phyloP scores from a whole-genome alignment of 345 rosid species.

The Punica granatum region DNA sequence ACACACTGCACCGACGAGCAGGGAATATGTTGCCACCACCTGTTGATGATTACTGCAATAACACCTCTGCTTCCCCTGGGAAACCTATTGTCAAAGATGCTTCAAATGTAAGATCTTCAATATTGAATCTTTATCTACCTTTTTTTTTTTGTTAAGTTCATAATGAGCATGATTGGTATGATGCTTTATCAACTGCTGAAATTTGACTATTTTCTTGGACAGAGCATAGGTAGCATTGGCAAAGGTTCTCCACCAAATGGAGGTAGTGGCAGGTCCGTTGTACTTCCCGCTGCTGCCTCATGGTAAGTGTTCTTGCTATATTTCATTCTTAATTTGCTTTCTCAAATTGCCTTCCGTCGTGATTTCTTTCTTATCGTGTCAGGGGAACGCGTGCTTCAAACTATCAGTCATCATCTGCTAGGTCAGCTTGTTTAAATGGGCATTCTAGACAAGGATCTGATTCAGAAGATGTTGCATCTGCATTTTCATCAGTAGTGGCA shows the following conservation, averaged over 20 bases:
- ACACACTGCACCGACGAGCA: constrained; percentile 40
- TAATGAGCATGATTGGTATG: neutral
- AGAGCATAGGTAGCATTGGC: constrained; percentile 33
- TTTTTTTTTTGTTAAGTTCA: no score
- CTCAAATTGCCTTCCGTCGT: neutral
- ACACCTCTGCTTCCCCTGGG: constrained; percentile 33
- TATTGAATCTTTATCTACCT: neutral
- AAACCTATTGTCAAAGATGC: constrained; percentile 46
- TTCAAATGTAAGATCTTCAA: constrained; percentile 40
- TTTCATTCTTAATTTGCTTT: neutral
- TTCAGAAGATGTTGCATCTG: constrained; percentile 18
- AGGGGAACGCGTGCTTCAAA: constrained; percentile 36
- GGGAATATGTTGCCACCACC: constrained; percentile 80
- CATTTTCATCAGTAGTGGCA: constrained; percentile 37
- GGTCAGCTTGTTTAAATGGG: constrained; percentile 41
- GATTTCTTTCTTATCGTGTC: neutral
- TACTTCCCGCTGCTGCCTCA: constrained; percentile 73
- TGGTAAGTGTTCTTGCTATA: constrained; percentile 35
- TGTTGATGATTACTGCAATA: constrained; percentile 35
- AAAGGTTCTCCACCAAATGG: constrained; percentile 54
- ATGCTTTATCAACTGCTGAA: neutral
- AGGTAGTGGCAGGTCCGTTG: constrained; percentile 36
- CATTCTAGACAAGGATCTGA: constrained; percentile 44
- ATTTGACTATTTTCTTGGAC: constrained; percentile 13
- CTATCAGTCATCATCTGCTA: constrained; percentile 17